Conservation (phyloP, 2,329 filamentous ascomycete genomes). For the Penicillium sp. region DNA sequence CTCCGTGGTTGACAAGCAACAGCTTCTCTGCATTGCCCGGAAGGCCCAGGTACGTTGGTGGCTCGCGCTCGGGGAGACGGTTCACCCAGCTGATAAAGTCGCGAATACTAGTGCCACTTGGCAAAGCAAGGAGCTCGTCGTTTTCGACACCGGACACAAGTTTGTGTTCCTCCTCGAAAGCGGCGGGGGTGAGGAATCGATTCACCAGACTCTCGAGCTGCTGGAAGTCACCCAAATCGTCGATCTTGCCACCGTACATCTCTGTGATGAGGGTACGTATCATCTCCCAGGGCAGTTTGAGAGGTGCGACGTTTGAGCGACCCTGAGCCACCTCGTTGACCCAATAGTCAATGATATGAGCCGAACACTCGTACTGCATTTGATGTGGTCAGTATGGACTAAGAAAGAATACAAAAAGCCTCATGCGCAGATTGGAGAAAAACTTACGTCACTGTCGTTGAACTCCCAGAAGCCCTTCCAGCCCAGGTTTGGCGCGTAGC, state of each 20-base stretch:
- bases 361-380: slow-evolving; percentile 84
- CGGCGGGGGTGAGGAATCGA: slow-evolving; percentile 73
- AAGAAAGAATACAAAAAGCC: too few relatives aligned
- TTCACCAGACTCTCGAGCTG: slow-evolving; percentile 68
- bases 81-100: slow-evolving; percentile 93
- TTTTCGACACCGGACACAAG: slow-evolving; percentile 65
- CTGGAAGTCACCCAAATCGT: slow-evolving; percentile 77
- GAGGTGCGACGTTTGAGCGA: slow-evolving; percentile 85
- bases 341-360: slow-evolving; percentile 94
- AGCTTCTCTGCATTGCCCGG: slow-evolving; percentile 96
- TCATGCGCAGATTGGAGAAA: not conserved
- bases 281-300: slow-evolving; percentile 95
- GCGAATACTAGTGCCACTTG: slow-evolving; percentile 70
- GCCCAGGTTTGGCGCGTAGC: slow-evolving; percentile 86
- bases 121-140: slow-evolving; percentile 63
- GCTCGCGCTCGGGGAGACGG: slow-evolving; percentile 85
- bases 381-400: not conserved
- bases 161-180: slow-evolving; percentile 88
- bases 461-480: slow-evolving; percentile 99
- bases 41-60: slow-evolving; percentile 87
- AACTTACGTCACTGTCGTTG: slow-evolving; percentile 93
- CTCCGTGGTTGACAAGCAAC: slow-evolving; percentile 79
- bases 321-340: slow-evolving; percentile 74
- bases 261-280: slow-evolving; percentile 83
- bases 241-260: slow-evolving; percentile 97